A percentile compares a stretch with the other conserved stretches of the same genome.
phyloP scores from a whole-genome alignment of 306 rosid species.

The Urtica urens region DNA sequence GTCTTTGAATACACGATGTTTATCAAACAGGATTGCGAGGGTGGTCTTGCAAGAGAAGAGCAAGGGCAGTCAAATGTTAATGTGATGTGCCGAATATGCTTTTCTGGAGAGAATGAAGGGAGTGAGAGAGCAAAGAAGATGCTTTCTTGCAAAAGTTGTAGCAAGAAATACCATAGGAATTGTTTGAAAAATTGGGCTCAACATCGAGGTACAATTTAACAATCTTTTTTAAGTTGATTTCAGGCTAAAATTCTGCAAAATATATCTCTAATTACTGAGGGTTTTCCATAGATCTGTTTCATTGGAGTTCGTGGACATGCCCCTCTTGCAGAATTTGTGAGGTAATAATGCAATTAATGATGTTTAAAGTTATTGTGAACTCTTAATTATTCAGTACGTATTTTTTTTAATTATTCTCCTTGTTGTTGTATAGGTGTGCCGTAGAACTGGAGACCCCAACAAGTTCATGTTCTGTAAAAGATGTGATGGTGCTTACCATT shows the following conservation, averaged over 20 bases:
- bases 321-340: conserved; percentile 53
- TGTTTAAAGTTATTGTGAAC: not conserved
- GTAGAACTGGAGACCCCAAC: conserved; percentile 91
- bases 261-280: conserved; percentile 7
- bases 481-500: conserved; percentile 96
- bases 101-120: conserved; percentile 75
- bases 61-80: conserved; percentile 57
- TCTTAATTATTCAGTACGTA: not conserved
- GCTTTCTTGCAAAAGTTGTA: conserved; percentile 91
- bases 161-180: conserved; percentile 88
- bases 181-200: conserved; percentile 92
- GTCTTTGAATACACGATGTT: too few relatives aligned
- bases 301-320: conserved; percentile 61
- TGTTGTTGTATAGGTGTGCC: conserved; percentile 55
- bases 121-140: conserved; percentile 79
- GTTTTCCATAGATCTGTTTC: conserved; percentile 38
- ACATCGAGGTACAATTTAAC: conserved; percentile 58
- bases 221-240: not conserved
- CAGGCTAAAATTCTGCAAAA: not conserved
- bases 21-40: conserved; percentile 45
- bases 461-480: conserved; percentile 97
- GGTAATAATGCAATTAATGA: conserved; percentile 21
- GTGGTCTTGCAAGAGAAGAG: conserved; percentile 54
- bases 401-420: not conserved
- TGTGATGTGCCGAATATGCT: conserved; percentile 88